Evolutionary conservation across 2,329 filamentous ascomycete genomes (phyloP).

Genomic region (Corinectria fuckeliana): DNA sequence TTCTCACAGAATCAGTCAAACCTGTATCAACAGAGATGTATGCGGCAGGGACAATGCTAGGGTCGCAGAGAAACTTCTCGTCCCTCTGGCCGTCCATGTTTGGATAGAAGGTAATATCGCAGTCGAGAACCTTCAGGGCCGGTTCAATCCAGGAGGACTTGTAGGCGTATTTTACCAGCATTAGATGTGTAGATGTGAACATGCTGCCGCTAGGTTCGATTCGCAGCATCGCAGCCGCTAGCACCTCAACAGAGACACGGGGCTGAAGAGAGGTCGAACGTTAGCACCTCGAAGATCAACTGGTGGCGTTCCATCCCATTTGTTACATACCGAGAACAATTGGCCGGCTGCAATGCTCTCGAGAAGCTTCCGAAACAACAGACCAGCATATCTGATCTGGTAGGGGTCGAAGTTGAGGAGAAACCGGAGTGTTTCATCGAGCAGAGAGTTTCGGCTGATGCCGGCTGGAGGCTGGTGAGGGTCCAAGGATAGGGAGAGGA

Average conservation of each 20-base stretch:
- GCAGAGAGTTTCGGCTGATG: conserved; percentile 42
- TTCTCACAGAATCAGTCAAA: conserved; percentile 61
- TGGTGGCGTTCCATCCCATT: background rate
- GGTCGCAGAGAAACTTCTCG: conserved; percentile 53
- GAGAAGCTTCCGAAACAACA: conserved; percentile 52
- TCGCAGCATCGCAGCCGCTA: conserved; percentile 63
- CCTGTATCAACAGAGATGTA: conserved; percentile 67
- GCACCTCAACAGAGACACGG: conserved; percentile 51
- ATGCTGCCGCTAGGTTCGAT: conserved; percentile 71
- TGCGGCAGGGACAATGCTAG: conserved; percentile 51
- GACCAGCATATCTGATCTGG: conserved; percentile 60
- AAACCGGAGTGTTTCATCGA: conserved; percentile 53
- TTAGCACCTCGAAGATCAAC: conserved; percentile 6
- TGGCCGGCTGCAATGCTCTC: conserved; percentile 47
- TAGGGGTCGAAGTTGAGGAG: conserved; percentile 56
- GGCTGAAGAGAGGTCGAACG: conserved; percentile 45
- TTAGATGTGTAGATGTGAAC: conserved; percentile 69
- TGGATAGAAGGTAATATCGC: conserved; percentile 71
- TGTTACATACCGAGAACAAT: conserved; percentile 50
- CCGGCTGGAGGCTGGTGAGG: conserved; percentile 35
- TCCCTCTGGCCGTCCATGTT: conserved; percentile 47
- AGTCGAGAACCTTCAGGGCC: conserved; percentile 67
- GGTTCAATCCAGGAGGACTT: conserved; percentile 58
- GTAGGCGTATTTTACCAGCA: conserved; percentile 65
- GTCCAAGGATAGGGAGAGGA: conserved; percentile 52